Percentiles rank a stretch among this genome's conserved stretches.
phyloP scores from a whole-genome alignment of 2,329 filamentous ascomycete genomes.

The Biscogniauxia mediterranea region DNA sequence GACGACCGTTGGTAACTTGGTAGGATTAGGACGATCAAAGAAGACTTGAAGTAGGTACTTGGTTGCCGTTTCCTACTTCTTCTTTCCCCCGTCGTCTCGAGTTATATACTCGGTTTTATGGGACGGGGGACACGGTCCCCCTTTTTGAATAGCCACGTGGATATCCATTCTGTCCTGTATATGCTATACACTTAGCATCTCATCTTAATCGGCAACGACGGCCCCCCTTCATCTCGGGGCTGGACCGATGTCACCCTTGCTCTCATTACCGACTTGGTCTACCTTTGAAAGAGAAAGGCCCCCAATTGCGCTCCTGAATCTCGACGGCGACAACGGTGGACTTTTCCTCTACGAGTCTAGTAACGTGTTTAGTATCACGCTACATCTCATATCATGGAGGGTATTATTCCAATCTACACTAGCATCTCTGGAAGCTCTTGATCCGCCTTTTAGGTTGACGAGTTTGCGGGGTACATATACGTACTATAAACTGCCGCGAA shows the following conservation, averaged over 20 bases:
- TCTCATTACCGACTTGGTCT: not conserved
- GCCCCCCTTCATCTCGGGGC: not conserved
- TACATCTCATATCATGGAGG: not conserved
- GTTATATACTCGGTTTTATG: not conserved
- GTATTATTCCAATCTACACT: not conserved
- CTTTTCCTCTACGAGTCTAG: not conserved
- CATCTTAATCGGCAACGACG: not conserved
- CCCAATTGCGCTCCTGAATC: not conserved
- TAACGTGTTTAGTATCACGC: not conserved
- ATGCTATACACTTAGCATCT: not conserved
- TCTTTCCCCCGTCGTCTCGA: not conserved
- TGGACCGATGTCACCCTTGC: not conserved
- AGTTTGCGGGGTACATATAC: not conserved
- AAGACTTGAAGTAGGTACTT: too few relatives aligned
- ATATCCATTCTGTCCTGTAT: not conserved
- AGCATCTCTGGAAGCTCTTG: constrained; percentile 2
- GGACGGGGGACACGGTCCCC: not conserved
- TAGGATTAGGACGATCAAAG: too few relatives aligned
- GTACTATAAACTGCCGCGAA: not conserved
- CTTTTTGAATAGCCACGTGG: not conserved
- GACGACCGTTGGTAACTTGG: too few relatives aligned
- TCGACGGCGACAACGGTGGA: too few relatives aligned
- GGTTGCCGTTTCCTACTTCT: not conserved
- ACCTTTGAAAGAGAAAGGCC: not conserved
- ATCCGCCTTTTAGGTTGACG: constrained; percentile 1